phyloP scores from a whole-genome alignment of 345 rosid species.

The Salix viminalis region DNA sequence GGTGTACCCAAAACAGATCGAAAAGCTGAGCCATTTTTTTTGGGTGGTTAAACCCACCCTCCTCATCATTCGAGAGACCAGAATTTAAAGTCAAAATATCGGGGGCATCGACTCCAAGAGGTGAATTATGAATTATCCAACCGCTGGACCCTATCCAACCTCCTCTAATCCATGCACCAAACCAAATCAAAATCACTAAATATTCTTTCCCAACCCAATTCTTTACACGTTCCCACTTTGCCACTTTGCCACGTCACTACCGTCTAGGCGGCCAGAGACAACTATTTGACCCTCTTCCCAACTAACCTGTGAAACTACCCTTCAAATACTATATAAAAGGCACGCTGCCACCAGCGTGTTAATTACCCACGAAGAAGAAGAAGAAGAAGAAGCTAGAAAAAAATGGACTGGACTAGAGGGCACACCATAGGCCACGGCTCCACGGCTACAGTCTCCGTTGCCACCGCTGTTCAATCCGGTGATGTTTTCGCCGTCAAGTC shows the following conservation, averaged over 20 bases:
- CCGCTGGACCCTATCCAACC: not conserved
- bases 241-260: conserved; percentile 20
- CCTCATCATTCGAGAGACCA: not conserved
- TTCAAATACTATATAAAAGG: not conserved
- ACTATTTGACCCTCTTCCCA: conserved; percentile 26
- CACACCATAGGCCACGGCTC: conserved; percentile 64
- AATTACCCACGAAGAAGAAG: not conserved
- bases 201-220: not conserved
- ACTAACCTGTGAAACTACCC: conserved; percentile 15
- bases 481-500: conserved; percentile 64
- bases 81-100: too few species aligned
- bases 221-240: not conserved
- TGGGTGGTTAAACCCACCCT: conserved; percentile 27
- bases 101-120: not conserved
- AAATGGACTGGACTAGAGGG: conserved; percentile 73
- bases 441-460: conserved; percentile 65
- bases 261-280: conserved; percentile 4
- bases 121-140: not conserved
- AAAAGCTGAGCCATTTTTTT: conserved; percentile 5
- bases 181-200: not conserved
- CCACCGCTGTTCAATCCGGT: conserved; percentile 34
- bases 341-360: not conserved
- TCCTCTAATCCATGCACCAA: not conserved
- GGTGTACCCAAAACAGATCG: not conserved
- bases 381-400: not conserved